phyloP scores from a whole-genome alignment of 345 rosid genomes.

The Adansonia digitata region DNA sequence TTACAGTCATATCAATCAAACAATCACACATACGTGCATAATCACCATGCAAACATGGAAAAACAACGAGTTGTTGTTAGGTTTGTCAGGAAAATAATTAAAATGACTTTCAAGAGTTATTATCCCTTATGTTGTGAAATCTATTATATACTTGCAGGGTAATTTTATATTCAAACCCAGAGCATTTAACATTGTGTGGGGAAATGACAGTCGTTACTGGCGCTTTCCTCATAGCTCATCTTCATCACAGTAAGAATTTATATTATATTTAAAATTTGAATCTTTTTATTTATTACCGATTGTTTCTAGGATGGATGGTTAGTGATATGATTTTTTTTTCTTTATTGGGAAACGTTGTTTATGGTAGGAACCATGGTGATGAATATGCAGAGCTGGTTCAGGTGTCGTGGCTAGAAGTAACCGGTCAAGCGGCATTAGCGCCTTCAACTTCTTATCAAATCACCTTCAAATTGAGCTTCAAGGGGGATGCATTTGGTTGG shows the following conservation, averaged over 20 bases:
- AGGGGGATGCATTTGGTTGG: constrained; percentile 49
- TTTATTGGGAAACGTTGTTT: not conserved
- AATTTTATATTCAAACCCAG: not conserved
- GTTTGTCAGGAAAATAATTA: not conserved
- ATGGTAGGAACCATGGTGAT: not conserved
- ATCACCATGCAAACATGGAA: too few species aligned
- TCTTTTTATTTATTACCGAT: not conserved
- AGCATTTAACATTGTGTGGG: constrained; percentile 22
- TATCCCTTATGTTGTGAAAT: not conserved
- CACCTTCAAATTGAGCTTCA: constrained; percentile 34
- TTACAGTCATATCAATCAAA: not conserved
- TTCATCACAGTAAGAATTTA: not conserved
- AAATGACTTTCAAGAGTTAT: not conserved
- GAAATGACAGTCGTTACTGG: constrained; percentile 13
- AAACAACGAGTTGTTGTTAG: not conserved
- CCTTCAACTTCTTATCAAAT: constrained; percentile 23
- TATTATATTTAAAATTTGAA: not conserved
- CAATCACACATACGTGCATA: not conserved
- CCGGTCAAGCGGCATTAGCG: constrained; percentile 8
- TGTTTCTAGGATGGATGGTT: not conserved
- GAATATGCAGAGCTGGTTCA: constrained; percentile 31
- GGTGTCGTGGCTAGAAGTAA: constrained; percentile 62
- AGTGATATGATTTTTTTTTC: not conserved
- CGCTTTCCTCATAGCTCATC: not conserved
- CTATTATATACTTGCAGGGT: not conserved